Base-by-base conservation (phyloP, 2,329 filamentous ascomycete species). In the Ascochyta lentis region DNA sequence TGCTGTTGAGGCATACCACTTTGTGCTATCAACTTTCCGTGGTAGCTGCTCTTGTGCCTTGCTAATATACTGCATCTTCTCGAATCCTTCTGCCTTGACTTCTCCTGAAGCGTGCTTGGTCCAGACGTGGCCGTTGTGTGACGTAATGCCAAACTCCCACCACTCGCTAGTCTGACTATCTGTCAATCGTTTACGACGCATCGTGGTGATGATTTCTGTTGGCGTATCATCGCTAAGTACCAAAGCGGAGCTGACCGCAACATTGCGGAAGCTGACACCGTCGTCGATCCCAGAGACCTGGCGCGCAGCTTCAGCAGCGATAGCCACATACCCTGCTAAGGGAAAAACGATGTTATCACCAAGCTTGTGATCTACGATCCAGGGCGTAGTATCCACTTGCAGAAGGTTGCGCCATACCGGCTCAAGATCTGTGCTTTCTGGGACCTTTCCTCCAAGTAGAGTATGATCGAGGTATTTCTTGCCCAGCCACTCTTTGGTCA, bases 301-400 rank as follows among this genome's bases (percentile, higher is more conserved):
- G 6, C 46, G 42, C 23, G 43, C 40, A 26, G 55, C 55, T 19
- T 58, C 58, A 6, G 46, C 45, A 9, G 24, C 61, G 46, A 61
- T 61, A 0, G 46, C 37, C 13, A 61, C 24, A 39, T 50, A 59
- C 5, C 47, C 58, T 8, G 60, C 56, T 15, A 37, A 43, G 8
- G 71, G 73, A 52, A 65, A 72, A 3, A 74, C 42, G 13, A 68
- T 54, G 0, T 60, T 47, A 16, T 58, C 59, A 3, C 42, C 50
- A 15, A 75, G 52, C 6, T 35, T 68, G 56, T 84, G 80, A 33
- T 80, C 78, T 0, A 61, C 56, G 1, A 83, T 48, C 81, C 82
- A 84, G 0, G 78, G 75, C 1, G 71, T 57, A 29, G 79, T 71
- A 0, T 67, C 55, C 1, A 76, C 43, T 7, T 69, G 58, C 6